Base-by-base conservation (phyloP, 306 rosid species). In the Vigna angularis region DNA sequence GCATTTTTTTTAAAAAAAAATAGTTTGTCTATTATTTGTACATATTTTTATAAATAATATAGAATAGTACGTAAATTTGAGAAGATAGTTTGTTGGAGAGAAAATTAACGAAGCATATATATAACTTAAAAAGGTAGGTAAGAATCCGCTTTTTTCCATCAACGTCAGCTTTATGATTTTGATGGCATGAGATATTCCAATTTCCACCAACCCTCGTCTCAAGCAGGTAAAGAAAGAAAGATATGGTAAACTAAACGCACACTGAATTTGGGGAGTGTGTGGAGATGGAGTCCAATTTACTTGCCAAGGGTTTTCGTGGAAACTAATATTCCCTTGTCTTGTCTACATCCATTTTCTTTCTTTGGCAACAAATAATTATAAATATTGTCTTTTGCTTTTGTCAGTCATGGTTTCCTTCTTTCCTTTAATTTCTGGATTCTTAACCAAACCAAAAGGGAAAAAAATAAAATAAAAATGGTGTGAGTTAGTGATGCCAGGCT, bases 401-500 rank as follows among this genome's bases (percentile, higher is more conserved):
- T 20, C 22, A 20, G 22, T 20, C 22, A 20, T 20, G 28, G 28
- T 58, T 73, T 24, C 16, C 57, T 59, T 81, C 70, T 70, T 52
- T 69, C 52, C 7, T 7, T 44, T 44, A 44, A 11, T 2, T 10
- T 15, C 32, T 68, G 50, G 40, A 69, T 70, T 70, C 66, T 40
- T 28, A 40, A 20, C 15, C 14, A 7, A 52, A 26, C 38, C 17
- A 52, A 75, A 57, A 38, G 4, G 11, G 68, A n/a, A 55, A 70
- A 72, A 48, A 77, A 26, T 26, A 48, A 13, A 77, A 26, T 26
- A 26, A 26, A 70, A 67, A 72, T 51, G 50, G 45, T 56, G 36
- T 40, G 45, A 57, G 38, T 40, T 45, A 48, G 49, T 51, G 57
- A 62, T 81, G 81, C 74, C 80, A 77, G 74, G 57, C 81, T 65